These are phyloP conservation scores for Termitomyces sp. DNA, from an alignment of 1,284 basidiomycete species.

Conservation along the genomic window DNA sequence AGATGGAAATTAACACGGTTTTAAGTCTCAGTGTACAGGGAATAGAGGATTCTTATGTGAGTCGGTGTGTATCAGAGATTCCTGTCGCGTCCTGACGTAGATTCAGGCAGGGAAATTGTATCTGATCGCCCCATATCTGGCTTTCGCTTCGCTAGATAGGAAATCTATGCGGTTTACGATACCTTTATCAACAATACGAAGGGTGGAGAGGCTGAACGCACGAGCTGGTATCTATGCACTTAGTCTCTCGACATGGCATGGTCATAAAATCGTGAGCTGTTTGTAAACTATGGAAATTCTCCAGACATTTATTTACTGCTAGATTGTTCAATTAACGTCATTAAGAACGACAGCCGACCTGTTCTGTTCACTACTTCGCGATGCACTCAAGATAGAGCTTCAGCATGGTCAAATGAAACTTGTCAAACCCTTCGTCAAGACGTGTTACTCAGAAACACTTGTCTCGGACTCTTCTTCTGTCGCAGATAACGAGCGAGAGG, in stretches of 20 bases:
- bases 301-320: slow-evolving; percentile 8
- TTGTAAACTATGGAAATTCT: neutral
- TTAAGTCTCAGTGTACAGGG: slow-evolving; percentile 76
- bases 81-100: neutral
- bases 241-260: slow-evolving; percentile 92
- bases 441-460: slow-evolving; percentile 93
- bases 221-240: slow-evolving; percentile 94
- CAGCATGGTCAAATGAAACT: slow-evolving; percentile 90
- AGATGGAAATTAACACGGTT: slow-evolving; percentile 89
- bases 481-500: slow-evolving; percentile 59
- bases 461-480: slow-evolving; percentile 52
- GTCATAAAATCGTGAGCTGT: slow-evolving; percentile 89
- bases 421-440: slow-evolving; percentile 87
- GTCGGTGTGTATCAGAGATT: slow-evolving; percentile 29
- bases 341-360: slow-evolving; percentile 93
- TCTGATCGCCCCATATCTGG: slow-evolving; percentile 86
- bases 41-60: slow-evolving; percentile 88
- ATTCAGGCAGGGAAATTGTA: slow-evolving; percentile 85
- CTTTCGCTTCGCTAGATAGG: slow-evolving; percentile 89
- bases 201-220: slow-evolving; percentile 92
- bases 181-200: slow-evolving; percentile 87
- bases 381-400: slow-evolving; percentile 85
- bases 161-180: slow-evolving; percentile 90
- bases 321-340: slow-evolving; percentile 95
- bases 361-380: slow-evolving; percentile 87